phyloP scores from a whole-genome alignment of 2,329 filamentous ascomycete species.

The Aspergillus quadricinctus region DNA sequence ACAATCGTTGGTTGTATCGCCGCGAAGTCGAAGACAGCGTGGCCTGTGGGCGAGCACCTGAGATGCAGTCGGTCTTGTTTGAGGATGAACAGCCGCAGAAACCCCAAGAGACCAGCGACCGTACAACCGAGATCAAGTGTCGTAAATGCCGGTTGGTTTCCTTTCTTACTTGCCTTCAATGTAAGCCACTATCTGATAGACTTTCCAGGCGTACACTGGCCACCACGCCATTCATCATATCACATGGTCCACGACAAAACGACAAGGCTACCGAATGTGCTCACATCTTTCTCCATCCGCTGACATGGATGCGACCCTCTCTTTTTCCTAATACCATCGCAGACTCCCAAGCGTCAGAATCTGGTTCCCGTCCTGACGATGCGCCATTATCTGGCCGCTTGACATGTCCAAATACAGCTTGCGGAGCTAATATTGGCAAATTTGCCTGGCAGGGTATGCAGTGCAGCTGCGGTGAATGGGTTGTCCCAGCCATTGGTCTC shows the following conservation, averaged over 20 bases:
- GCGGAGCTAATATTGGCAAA: constrained; percentile 77
- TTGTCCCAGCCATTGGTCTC: constrained; percentile 84
- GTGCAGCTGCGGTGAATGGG: constrained; percentile 87
- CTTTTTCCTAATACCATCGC: constrained; percentile 46
- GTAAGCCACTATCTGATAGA: constrained; percentile 5
- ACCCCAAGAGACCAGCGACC: constrained; percentile 17
- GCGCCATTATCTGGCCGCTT: constrained; percentile 80
- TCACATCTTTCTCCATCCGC: constrained; percentile 85
- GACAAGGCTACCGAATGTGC: constrained; percentile 54
- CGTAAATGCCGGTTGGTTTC: constrained; percentile 76
- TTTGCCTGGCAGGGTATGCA: constrained; percentile 96
- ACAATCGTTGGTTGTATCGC: constrained; percentile 73
- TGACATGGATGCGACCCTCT: constrained; percentile 89
- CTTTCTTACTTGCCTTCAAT: background rate
- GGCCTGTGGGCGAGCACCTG: constrained; percentile 73
- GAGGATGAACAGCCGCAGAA: constrained; percentile 47
- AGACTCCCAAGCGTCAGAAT: constrained; percentile 10
- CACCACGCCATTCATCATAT: constrained; percentile 62
- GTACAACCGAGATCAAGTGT: constrained; percentile 66
- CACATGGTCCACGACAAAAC: constrained; percentile 48
- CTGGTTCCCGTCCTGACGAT: constrained; percentile 49
- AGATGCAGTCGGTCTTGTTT: constrained; percentile 71
- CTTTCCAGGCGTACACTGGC: constrained; percentile 54
- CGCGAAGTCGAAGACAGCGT: constrained; percentile 63
- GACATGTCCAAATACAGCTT: constrained; percentile 73